Evolutionary conservation across 164 flowering plant species (phyloP).

Genomic region (Tetrastigma voinierianum): DNA sequence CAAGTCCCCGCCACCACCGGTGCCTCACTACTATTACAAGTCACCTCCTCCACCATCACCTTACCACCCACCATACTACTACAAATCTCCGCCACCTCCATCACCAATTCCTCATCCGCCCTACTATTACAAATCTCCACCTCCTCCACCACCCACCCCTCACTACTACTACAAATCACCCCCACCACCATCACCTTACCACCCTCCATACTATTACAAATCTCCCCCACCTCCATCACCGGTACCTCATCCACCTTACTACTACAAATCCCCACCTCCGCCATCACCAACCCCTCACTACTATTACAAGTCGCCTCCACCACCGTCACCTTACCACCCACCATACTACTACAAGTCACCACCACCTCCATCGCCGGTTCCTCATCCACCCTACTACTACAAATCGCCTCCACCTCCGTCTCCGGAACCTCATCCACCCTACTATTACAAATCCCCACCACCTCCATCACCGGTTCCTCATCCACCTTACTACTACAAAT

Average conservation of each 20-base stretch:
- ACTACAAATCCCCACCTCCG: slow-evolving; percentile 35
- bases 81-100: background rate
- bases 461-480: background rate
- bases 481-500: slow-evolving; percentile 29
- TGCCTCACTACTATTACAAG: background rate
- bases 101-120: too few species aligned
- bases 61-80: too few species aligned
- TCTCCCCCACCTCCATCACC: slow-evolving; percentile 6
- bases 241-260: slow-evolving; percentile 21
- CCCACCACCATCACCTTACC: slow-evolving; percentile 18
- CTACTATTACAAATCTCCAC: slow-evolving; percentile 17
- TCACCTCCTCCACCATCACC: background rate
- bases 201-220: background rate
- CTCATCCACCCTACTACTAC: slow-evolving; percentile 6
- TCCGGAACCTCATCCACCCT: background rate
- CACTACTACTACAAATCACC: slow-evolving; percentile 22
- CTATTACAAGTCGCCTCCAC: slow-evolving; percentile 34
- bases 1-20: slow-evolving; percentile 6
- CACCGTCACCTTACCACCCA: slow-evolving; percentile 2
- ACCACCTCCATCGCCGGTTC: background rate
- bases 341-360: slow-evolving; percentile 13
- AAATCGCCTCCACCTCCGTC: slow-evolving; percentile 34
- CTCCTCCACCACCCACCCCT: slow-evolving; percentile 9
- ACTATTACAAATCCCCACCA: slow-evolving; percentile 16
- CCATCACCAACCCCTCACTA: slow-evolving; percentile 20